Conservation (phyloP, 805 yeast genomes). For the Phaffomyces thermotolerans region DNA sequence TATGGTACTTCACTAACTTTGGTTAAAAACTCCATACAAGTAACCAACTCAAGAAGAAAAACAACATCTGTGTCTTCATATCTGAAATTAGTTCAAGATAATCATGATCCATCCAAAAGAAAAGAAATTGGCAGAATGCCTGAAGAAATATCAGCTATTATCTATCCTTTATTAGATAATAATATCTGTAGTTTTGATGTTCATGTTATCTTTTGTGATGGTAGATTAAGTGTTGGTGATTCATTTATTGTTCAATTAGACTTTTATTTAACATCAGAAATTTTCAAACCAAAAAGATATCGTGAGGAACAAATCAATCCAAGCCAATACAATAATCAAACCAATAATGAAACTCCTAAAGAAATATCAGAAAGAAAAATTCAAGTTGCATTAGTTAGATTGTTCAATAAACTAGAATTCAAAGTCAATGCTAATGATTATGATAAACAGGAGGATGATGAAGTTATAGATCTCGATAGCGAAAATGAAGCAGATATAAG, state of each 20-base stretch:
- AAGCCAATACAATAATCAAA: constrained; percentile 8
- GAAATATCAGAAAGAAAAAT: constrained; percentile 46
- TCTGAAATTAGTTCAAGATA: constrained; percentile 25
- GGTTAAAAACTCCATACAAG: constrained; percentile 27
- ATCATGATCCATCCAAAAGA: constrained; percentile 18
- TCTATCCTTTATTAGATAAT: constrained; percentile 58
- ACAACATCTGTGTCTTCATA: constrained; percentile 24
- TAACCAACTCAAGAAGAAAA: constrained; percentile 19
- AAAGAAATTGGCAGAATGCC: constrained; percentile 74
- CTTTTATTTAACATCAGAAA: constrained; percentile 43
- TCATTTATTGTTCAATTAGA: constrained; percentile 64
- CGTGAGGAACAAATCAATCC: constrained; percentile 15
- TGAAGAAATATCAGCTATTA: constrained; percentile 56
- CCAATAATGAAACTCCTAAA: constrained; percentile 40
- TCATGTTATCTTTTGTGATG: constrained; percentile 51
- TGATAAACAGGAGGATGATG: constrained; percentile 12
- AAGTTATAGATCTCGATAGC: constrained; percentile 29
- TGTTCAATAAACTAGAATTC: constrained; percentile 47
- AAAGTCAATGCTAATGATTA: constrained; percentile 16
- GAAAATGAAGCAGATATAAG: constrained; percentile 34
- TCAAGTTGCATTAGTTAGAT: constrained; percentile 45
- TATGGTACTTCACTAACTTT: constrained; percentile 38
- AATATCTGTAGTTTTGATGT: constrained; percentile 48
- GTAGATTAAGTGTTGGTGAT: constrained; percentile 65
- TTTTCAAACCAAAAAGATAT: constrained; percentile 15